Base-by-base conservation (phyloP, 1,284 basidiomycete species). In the Flammula alnicola region DNA sequence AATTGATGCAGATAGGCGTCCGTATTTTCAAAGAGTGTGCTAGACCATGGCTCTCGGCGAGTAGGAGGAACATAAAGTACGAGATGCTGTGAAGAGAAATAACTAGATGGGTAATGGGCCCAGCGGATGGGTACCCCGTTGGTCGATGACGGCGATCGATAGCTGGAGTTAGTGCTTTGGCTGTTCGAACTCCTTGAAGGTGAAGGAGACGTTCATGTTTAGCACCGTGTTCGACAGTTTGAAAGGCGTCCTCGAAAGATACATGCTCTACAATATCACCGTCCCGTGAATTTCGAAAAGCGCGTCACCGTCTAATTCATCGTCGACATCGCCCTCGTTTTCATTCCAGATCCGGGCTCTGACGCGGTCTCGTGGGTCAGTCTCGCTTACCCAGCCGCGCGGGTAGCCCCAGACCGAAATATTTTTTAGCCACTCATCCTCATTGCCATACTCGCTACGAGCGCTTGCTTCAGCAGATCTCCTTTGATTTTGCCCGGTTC, bases 401-500 rank as follows among this genome's bases (percentile, higher is more conserved):
- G 88, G 88, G 63, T 91, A 91, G 0, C 88, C 88, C 86, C 86
- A 89, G 19, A 71, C 59, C 10, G 82, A 73, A 65, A 91, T 90
- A 46, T 81, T 81, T 44, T 62, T 70, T 25, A 89, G 71, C 84
- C 86, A 88, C 22, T 77, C 77, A 14, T 49, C 40, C 10, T 79
- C 78, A 10, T 73, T 75, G 4, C 74, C 73, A 23, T 61, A 52
- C 5, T 76, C 79, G 9, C 23, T 31, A 25, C 40, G 17, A 90
- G 69, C 0, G 88, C 87, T 4, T 83, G 78, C 38, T 75, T 72
- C 9, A 91, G 65, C 6, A 75, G 56, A 14, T 68, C 54, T 3
- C 80, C 77, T 14, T 64, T 69, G 49, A 88, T 74, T 55, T 76
- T 66, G 16, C 88, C 88, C 7, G 87, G 85, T 45, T 76, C 68